Evolutionary conservation across 441 rosid genomes (phyloP).

Genomic region (Populus trichocarpa): DNA sequence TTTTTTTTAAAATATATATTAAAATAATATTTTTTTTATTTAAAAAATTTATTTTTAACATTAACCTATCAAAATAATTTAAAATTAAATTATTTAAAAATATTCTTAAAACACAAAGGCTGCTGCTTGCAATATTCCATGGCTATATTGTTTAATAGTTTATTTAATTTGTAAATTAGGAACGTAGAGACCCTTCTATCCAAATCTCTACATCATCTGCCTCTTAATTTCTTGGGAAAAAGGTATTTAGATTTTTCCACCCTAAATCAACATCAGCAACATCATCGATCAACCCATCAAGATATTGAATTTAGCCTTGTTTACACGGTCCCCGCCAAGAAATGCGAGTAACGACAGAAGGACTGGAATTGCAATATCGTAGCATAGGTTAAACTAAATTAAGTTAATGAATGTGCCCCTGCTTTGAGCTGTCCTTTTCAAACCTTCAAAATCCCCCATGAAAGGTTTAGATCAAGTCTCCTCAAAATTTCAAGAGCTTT

Average conservation of each 20-base stretch:
- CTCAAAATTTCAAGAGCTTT: too few species aligned
- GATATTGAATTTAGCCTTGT: neutral
- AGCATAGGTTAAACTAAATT: too few species aligned
- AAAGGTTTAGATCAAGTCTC: too few species aligned
- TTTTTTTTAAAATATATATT: too few species aligned
- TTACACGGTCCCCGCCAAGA: neutral
- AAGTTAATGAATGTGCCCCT: neutral
- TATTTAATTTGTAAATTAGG: neutral
- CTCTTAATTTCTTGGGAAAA: neutral
- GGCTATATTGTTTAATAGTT: neutral
- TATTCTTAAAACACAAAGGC: too few species aligned
- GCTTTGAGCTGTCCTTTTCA: neutral
- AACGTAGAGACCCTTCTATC: neutral
- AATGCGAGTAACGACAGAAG: neutral
- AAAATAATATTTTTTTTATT: too few species aligned
- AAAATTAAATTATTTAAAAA: too few species aligned
- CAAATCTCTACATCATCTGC: neutral
- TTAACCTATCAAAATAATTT: too few species aligned
- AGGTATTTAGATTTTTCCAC: neutral
- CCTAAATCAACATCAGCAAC: neutral
- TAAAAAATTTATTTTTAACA: too few species aligned
- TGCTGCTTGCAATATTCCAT: neutral
- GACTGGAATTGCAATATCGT: neutral
- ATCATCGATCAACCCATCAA: neutral
- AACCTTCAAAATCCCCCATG: neutral